Conservation (phyloP, 2,329 filamentous ascomycete species). For the Fusarium solani-melongenae region DNA sequence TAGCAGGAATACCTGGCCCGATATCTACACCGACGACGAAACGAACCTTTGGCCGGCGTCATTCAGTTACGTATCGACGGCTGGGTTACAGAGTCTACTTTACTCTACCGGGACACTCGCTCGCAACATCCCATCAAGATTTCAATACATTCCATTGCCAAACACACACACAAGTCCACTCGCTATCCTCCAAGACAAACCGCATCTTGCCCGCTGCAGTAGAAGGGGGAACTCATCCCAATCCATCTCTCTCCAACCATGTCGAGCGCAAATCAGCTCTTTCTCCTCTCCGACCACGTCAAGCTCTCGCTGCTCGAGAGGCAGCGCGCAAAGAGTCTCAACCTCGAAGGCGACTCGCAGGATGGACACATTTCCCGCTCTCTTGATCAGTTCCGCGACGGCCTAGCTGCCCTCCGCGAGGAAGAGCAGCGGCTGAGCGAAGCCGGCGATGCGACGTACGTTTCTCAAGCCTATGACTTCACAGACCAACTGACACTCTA, state of each 20-base stretch:
- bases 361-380: conserved; percentile 91
- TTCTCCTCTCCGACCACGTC: conserved; percentile 94
- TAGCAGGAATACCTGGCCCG: conserved; percentile 8
- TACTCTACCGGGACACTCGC: neutral
- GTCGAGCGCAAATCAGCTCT: conserved; percentile 78
- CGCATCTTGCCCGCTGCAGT: neutral
- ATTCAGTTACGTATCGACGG: conserved; percentile 11
- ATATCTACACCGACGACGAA: conserved; percentile 5
- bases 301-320: conserved; percentile 95
- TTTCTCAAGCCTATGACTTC: neutral
- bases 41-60: conserved; percentile 13
- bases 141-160: neutral
- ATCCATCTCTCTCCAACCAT: conserved; percentile 35
- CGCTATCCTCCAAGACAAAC: neutral
- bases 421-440: conserved; percentile 73
- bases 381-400: conserved; percentile 85
- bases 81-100: neutral
- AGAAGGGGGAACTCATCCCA: conserved; percentile 2
- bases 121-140: conserved; percentile 14
- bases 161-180: neutral
- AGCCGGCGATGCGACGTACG: conserved; percentile 71
- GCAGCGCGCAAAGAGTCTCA: conserved; percentile 83
- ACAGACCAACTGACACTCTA: neutral
- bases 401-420: conserved; percentile 75
- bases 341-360: conserved; percentile 82